Evolutionary conservation across 768 basidiomycete species (phyloP).

Genomic region (Sarcodon aspratus): DNA sequence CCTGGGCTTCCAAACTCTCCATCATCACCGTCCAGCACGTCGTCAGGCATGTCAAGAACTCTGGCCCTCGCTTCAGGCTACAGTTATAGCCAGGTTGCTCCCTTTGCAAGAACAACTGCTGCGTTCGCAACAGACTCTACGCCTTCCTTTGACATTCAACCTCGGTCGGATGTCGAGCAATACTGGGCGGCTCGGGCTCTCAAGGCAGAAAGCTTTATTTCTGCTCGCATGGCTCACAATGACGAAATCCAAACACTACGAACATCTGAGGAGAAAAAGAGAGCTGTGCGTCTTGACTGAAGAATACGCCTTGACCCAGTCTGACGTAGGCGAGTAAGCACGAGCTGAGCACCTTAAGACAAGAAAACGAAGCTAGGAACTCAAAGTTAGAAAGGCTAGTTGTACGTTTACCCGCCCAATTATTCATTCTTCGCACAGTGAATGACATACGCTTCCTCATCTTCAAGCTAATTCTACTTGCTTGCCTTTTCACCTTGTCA

Average conservation of each 20-base stretch:
- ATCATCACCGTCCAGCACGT: not conserved
- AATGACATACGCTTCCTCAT: constrained; percentile 9
- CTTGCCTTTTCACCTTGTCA: constrained; percentile 16
- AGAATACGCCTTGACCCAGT: not conserved
- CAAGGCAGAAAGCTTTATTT: constrained; percentile 50
- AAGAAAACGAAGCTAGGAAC: constrained; percentile 36
- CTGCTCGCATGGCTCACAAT: constrained; percentile 35
- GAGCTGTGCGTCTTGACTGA: constrained; percentile 25
- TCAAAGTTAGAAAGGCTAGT: constrained; percentile 37
- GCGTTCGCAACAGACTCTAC: not conserved
- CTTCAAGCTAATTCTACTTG: constrained; percentile 22
- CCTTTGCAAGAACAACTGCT: not conserved
- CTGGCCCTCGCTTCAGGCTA: not conserved
- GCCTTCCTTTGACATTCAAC: not conserved
- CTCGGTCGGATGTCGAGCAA: constrained; percentile 23
- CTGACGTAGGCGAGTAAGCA: constrained; percentile 19
- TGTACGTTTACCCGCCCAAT: constrained; percentile 23
- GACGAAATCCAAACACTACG: constrained; percentile 34
- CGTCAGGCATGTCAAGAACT: not conserved
- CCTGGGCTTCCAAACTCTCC: too few species aligned
- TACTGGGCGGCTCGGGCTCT: constrained; percentile 64
- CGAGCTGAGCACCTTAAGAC: constrained; percentile 26
- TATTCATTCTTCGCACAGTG: constrained; percentile 4
- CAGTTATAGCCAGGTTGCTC: not conserved
- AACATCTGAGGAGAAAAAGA: constrained; percentile 31